Evolutionary conservation across 2,329 filamentous ascomycete species (phyloP).

Genomic region (Tolypocladium ovalisporum): DNA sequence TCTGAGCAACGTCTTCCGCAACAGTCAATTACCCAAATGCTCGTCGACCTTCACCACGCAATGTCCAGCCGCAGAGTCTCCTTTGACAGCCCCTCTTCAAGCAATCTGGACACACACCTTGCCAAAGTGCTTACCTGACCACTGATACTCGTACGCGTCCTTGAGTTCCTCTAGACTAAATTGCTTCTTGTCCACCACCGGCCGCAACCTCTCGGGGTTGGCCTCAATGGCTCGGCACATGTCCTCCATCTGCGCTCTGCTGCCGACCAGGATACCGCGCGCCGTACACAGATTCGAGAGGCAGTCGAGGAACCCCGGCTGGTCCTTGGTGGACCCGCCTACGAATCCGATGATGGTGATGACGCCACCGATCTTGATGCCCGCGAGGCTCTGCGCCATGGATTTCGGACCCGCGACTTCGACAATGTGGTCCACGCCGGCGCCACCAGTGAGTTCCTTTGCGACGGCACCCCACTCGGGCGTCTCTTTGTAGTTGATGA

Average conservation of each 20-base stretch:
- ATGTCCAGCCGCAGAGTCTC: neutral
- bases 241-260: slow-evolving; percentile 36
- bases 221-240: slow-evolving; percentile 39
- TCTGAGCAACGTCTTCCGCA: no score
- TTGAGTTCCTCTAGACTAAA: slow-evolving; percentile 33
- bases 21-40: no score
- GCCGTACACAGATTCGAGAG: slow-evolving; percentile 25
- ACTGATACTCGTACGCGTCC: slow-evolving; percentile 31
- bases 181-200: slow-evolving; percentile 33
- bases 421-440: slow-evolving; percentile 35
- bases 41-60: no score
- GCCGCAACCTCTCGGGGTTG: slow-evolving; percentile 28
- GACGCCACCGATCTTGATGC: slow-evolving; percentile 33
- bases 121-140: slow-evolving; percentile 24
- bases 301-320: slow-evolving; percentile 23
- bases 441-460: slow-evolving; percentile 29
- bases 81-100: slow-evolving; percentile 1
- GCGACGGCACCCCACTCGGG: slow-evolving; percentile 34
- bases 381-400: slow-evolving; percentile 31
- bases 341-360: slow-evolving; percentile 30
- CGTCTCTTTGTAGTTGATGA: slow-evolving; percentile 38
- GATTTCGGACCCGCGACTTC: slow-evolving; percentile 35
- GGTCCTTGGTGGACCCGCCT: slow-evolving; percentile 13
- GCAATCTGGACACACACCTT: slow-evolving; percentile 25
- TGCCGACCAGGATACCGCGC: slow-evolving; percentile 36